Base-by-base conservation (phyloP, 139 green algal species). In the Limnomonas spitsbergensis region DNA sequence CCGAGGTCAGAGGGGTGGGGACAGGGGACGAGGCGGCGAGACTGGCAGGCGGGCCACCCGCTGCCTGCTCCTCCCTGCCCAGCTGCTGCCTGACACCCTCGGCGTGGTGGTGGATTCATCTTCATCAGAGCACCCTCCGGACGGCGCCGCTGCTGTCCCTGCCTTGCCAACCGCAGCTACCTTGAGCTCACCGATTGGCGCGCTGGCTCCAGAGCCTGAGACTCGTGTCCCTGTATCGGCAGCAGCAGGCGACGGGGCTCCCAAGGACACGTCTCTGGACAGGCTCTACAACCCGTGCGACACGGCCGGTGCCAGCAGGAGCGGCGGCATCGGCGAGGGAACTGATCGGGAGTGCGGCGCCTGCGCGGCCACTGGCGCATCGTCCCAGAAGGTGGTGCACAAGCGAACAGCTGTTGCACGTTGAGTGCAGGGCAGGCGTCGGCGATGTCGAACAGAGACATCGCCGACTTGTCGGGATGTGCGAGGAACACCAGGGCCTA, bases 401-500 rank as follows among this genome's bases (percentile, higher is more conserved):
- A 88, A 74, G 35, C 83, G 77, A 78, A 88, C n/a, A 87, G 61
- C 82, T 87, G 83, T 69, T 85, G 83, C 36, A 75, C 4, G 69
- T 75, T 84, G 53, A 88, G 83, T 0, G 69, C 73, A n/a, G 77
- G 74, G 80, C 80, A 85, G 39, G 83, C 35, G 4, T 61, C 36
- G 37, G 52, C 73, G 74, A 88, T 80, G 74, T 88, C 83, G 47
- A 82, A 75, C 53, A 85, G 56, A 0, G 40, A 56, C 26, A 85
- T 74, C 0, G 32, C 32, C 9, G 37, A 47, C 80, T 88, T 88
- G 79, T 66, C 69, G 29, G 70, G 71, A 32, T 72, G 31, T 39
- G 78, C 37, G 34, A 88, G 73, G 77, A 88, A 83, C 37, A 35
- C 39, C 7, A 42, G 39, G 2, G 83, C 83, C 83, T 87, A 75